Evolutionary conservation across 371 early-diverging fungal species (phyloP).

Genomic region (Mortierella sp.): DNA sequence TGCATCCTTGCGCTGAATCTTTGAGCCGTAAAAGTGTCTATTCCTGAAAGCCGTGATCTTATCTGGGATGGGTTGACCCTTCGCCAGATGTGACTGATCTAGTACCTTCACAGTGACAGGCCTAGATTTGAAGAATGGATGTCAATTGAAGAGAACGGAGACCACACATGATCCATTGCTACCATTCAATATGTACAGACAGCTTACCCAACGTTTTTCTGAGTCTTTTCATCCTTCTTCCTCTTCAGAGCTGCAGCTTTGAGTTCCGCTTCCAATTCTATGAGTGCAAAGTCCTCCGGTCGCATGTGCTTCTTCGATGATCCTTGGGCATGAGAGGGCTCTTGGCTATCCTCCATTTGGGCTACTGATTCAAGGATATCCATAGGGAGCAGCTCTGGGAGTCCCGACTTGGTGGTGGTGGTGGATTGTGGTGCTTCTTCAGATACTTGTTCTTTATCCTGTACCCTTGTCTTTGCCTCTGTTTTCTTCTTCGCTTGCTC

Average conservation of each 20-base stretch:
- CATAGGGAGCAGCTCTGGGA: constrained; percentile 42
- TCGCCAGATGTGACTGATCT: constrained; percentile 31
- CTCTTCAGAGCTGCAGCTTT: constrained; percentile 35
- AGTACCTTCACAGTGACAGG: constrained; percentile 53
- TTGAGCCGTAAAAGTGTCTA: constrained; percentile 43
- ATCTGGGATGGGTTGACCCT: constrained; percentile 46
- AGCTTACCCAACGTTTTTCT: constrained; percentile 47
- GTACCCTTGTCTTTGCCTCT: neutral
- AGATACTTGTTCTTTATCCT: neutral
- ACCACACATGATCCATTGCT: neutral
- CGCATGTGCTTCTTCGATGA: constrained; percentile 44
- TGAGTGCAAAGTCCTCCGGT: constrained; percentile 47
- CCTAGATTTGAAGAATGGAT: constrained; percentile 8
- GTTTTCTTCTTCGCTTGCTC: constrained; percentile 35
- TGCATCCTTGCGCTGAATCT: constrained; percentile 47
- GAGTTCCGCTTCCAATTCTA: constrained; percentile 45
- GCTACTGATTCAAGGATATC: constrained; percentile 48
- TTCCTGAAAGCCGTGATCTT: constrained; percentile 43
- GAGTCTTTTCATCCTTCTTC: constrained; percentile 39
- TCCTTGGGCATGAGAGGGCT: neutral
- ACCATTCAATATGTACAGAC: neutral
- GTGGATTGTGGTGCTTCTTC: neutral
- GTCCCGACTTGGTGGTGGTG: constrained; percentile 21
- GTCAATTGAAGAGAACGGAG: too few relatives aligned
- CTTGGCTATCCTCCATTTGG: constrained; percentile 28